phyloP scores from a whole-genome alignment of 371 early-diverging fungal species.

The Actinomucor elegans region DNA sequence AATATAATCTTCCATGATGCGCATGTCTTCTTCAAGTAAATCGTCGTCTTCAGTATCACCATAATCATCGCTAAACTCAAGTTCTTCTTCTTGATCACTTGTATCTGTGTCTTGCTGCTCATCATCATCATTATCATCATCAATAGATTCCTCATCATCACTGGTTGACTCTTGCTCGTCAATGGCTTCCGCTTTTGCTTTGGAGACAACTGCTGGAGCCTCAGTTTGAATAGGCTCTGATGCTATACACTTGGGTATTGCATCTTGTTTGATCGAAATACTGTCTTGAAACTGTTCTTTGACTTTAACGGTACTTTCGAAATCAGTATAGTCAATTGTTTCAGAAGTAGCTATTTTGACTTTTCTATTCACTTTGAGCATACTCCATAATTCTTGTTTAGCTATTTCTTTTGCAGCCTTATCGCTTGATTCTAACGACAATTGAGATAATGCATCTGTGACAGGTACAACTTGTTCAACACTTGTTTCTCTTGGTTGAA shows the following conservation, averaged over 20 bases:
- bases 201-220: too few relatives aligned
- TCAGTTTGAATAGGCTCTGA: too few relatives aligned
- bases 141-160: not conserved
- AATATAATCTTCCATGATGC: conserved; percentile 40
- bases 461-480: too few relatives aligned
- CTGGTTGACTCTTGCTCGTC: not conserved
- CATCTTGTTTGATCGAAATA: too few relatives aligned
- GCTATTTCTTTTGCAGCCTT: not conserved
- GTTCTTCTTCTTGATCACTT: conserved; percentile 4
- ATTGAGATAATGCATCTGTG: not conserved
- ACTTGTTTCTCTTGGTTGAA: too few relatives aligned
- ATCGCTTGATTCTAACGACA: not conserved
- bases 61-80: not conserved
- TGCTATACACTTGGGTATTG: too few relatives aligned
- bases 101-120: not conserved
- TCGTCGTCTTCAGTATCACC: conserved; percentile 23
- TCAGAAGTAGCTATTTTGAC: not conserved
- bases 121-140: conserved; percentile 1
- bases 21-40: conserved; percentile 31
- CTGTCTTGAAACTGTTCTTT: not conserved
- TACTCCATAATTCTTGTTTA: not conserved
- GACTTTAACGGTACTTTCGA: not conserved
- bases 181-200: too few relatives aligned
- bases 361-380: not conserved
- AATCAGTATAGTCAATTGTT: not conserved